Evolutionary conservation across 2,329 filamentous ascomycete species (phyloP), one percentile per base, ranked within the genome.

Genomic region (Ceratocystis colombiana): DNA sequence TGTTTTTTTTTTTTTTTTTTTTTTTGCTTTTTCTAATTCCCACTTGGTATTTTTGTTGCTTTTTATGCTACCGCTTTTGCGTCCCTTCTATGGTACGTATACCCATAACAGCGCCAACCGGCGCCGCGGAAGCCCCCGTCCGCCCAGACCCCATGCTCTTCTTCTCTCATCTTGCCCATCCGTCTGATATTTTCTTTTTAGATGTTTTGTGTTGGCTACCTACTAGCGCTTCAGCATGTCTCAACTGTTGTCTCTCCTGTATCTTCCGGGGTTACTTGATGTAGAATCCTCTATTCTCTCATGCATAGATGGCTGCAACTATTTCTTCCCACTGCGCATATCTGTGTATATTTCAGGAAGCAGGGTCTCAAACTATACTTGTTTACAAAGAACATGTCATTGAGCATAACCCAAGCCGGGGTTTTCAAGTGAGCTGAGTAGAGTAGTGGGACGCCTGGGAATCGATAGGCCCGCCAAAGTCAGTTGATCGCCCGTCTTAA

Each of bases 161-260:
- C n/a, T 25, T 25, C 48, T 4, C 8, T 50, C n/a, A 4, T 53
- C 25, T 15, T 53, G n/a, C n/a, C 48, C 22, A 22, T 53, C n/a
- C 48, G 48, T 53, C 48, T 53, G 48, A 28, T 53, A 53, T 28
- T 53, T 48, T 53, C 48, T 53, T 53, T 53, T 53, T 41, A 4
- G 5, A 22, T 53, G 20, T 53, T 53, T 53, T 53, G 20, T 28
- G 37, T 28, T 53, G 22, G 20, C 22, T 25, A 20, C 22, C 28
- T 53, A 22, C 48, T 53, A 53, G 48, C 37, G 37, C 48, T 53
- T 53, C 48, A 53, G 8, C 20, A 28, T 53, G 48, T 53, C 22
- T 53, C 48, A 28, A 5, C 25, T 28, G 48, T 53, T 53, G 8
- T 53, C 48, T 53, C 48, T 12, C 2, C 20, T 25, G 15, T 53